Base-by-base conservation (phyloP, 73 alveolate genomes). In the Paramecium sexaurelia region DNA sequence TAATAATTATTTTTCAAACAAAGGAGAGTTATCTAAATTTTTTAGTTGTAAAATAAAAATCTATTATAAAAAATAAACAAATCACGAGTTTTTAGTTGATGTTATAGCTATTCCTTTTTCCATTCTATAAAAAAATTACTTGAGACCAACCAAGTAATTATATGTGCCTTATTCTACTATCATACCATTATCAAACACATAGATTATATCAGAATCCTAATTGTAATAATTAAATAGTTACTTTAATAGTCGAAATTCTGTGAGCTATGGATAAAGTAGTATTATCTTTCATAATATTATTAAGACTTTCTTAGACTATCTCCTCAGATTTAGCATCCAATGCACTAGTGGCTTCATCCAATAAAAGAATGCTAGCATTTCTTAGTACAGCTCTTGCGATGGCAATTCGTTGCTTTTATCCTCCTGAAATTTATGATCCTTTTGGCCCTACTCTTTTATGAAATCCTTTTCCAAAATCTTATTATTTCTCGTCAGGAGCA, bases 251-350 rank as follows among this genome's bases (percentile, higher is more conserved):
- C 32, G 95, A 84, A 3, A 95, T 94, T 73, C 97, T 92, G 22
- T 95, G 98, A 20, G 97, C 98, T 20, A 95, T 95, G 22, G 93
- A 88, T 24, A 95, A 83, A 4, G 93, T 91, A 35, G 96, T 93
- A 39, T 92, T 92, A n/a, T 68, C 75, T 19, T 29, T 27, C 92
- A 86, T n/a, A 89, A 87, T 67, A 17, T 55, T 32, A 22, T 55
- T 41, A 0, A 92, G 55, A 35, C 93, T 56, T 19, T 10, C 26
- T 61, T 92, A 66, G 1, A 92, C 67, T 5, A 55, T 78, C 37
- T 36, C 55, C 36, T 92, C 92, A 33, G 75, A 56, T 29, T 55
- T 57, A 6, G 43, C 37, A 68, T 92, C 94, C 7, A 92, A 75
- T 8, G 95, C 92, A 67, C 95, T 92, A 15, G 92, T 90, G 6